Base-by-base conservation (phyloP, 2,329 filamentous ascomycete genomes). In the Paracoccidioides lutzii region DNA sequence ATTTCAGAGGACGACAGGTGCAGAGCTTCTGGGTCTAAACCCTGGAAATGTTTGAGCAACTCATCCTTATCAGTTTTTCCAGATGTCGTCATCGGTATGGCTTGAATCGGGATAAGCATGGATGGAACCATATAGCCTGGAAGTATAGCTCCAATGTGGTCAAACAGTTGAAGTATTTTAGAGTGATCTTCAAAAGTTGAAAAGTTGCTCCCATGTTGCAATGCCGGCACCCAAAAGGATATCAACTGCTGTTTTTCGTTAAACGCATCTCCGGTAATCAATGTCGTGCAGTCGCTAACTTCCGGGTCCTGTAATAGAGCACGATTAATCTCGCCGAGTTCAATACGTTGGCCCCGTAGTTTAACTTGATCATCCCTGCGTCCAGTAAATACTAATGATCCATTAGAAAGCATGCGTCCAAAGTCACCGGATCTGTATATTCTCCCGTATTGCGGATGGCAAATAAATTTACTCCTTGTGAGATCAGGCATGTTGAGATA, bases 341-440 rank as follows among this genome's bases (percentile, higher is more conserved):
- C 88, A 42, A 95, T 83, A 46, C 87, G 76, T 61, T 91, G 86
- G 0, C 90, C 89, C 46, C 88, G 80, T 8, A 95, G 76, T 66
- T 94, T 95, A 55, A 93, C 76, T 67, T 94, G 88, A 58, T 86
- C 85, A 62, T 94, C 89, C 28, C 84, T 75, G 41, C 88, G 79
- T 14, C 88, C 87, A 8, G 81, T 70, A 43, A 93, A 87, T 3
- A 87, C 69, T 6, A 96, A 75, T 0, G 84, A 85, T 0, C 87
- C 86, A 64, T 94, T 86, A 0, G 82, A 76, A 7, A 95, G 78
- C 72, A 95, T 80, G 22, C 88, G 78, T 0, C 89, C 90, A 62
- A 88, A 77, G 63, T 96, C 90, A 0, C 90, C 90, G 38, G 85
- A 90, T 10, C 87, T 81, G 65, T 95, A 95, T 0, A 96, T 70